Base-by-base conservation (phyloP, 192 early-diverging fungal species). In the Pilobolus umbonatus region DNA sequence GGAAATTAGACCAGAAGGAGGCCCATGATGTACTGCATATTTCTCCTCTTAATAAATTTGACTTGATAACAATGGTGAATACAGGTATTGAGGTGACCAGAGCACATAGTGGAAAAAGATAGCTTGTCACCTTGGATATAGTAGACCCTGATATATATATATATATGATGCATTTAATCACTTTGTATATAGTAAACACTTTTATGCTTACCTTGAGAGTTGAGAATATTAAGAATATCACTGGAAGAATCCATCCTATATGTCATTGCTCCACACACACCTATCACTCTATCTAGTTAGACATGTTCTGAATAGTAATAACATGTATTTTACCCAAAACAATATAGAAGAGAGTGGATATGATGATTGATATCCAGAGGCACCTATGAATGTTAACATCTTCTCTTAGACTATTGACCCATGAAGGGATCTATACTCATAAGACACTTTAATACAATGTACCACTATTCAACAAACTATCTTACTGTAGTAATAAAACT, bases 41-140 rank as follows among this genome's bases (percentile, higher is more conserved):
- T 32, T 75, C 58, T 59, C 71, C 64, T 30, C 76, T 77, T 15
- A 83, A 49, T 42, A 88, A 30, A 56, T 83, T 81, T 30, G 81
- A 55, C 34, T 76, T 71, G n/a, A 86, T 68, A 31, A 90, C 79
- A 53, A 90, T 86, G 17, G 84, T 85, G 26, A 76, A 77, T 19
- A 88, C 83, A 0, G 88, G 86, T 56, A 90, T 87, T 9, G 82
- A 84, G 7, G 88, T 83, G 43, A 88, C 66, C 19, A 81, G 71
- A 0, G 73, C 79, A 5, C 71, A 74, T 19, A 85, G 49, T 1
- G 81, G 81, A 44, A 83, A 85, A 8, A 82, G 32, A 46, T 81
- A 74, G 17, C 65, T 66, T 12, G 78, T 75, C 36, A 83, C 59
- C 11, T 65, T 43, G 3, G 77, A 73, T 29, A 68, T 57, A 3